phyloP scores from a whole-genome alignment of 1,284 basidiomycete species.

The Cryptococcus maquisensis region DNA sequence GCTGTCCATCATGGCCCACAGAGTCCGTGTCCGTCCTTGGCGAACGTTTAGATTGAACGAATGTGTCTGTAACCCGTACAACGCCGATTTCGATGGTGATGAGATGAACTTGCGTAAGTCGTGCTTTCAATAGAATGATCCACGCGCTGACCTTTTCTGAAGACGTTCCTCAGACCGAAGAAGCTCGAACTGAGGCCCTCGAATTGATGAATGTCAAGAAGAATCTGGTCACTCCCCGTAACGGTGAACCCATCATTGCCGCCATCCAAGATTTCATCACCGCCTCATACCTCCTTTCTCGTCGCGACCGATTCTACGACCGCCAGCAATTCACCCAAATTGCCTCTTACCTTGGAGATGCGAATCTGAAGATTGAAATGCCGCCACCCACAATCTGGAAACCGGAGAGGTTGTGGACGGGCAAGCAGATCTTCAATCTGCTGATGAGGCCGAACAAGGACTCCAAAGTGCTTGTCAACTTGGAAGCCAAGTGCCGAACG shows the following conservation, averaged over 20 bases:
- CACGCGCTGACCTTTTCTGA: slow-evolving; percentile 42
- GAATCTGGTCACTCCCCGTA: slow-evolving; percentile 94
- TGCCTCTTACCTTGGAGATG: slow-evolving; percentile 91
- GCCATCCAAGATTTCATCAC: slow-evolving; percentile 99
- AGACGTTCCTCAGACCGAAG: slow-evolving; percentile 99
- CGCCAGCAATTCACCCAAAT: slow-evolving; percentile 94
- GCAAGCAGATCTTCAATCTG: slow-evolving; percentile 95
- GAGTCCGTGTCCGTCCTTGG: slow-evolving; percentile 89
- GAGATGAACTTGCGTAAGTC: slow-evolving; percentile 97
- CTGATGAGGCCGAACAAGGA: slow-evolving; percentile 91
- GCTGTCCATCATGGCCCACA: slow-evolving; percentile 98
- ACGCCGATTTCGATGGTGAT: slow-evolving; percentile 99
- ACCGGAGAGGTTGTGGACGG: slow-evolving; percentile 91
- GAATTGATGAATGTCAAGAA: slow-evolving; percentile 98
- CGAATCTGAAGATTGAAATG: slow-evolving; percentile 86
- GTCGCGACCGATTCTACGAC: slow-evolving; percentile 89
- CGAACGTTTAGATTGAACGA: slow-evolving; percentile 96
- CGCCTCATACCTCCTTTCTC: slow-evolving; percentile 90
- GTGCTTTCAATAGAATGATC: neutral
- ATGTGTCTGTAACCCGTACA: slow-evolving; percentile 99
- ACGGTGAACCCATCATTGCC: slow-evolving; percentile 97
- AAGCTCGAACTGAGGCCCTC: slow-evolving; percentile 94
- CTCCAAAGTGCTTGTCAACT: slow-evolving; percentile 82
- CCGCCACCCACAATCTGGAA: slow-evolving; percentile 95
- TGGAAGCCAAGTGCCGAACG: slow-evolving; percentile 94